phyloP scores from a whole-genome alignment of 257 asterid genomes.

The Craterostigma plantagineum region DNA sequence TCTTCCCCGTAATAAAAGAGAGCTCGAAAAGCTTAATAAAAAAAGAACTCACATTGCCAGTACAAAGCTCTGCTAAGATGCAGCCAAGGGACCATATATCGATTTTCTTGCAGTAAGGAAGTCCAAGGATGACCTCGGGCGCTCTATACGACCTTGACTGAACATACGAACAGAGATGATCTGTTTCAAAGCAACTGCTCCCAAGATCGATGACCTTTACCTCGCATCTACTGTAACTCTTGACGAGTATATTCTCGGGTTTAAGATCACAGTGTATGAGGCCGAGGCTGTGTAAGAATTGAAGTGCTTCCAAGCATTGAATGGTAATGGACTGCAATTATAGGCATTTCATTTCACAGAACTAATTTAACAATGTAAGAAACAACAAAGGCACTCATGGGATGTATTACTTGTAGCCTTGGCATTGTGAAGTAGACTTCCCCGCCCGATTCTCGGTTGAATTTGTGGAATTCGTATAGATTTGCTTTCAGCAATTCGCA shows the following conservation, averaged over 20 bases:
- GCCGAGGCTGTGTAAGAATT: conserved; percentile 49
- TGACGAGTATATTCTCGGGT: conserved; percentile 71
- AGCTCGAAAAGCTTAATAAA: neutral
- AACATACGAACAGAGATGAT: conserved; percentile 64
- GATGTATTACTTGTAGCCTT: conserved; percentile 49
- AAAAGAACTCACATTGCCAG: conserved; percentile 57
- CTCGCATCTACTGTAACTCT: conserved; percentile 77
- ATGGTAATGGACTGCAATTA: conserved; percentile 49
- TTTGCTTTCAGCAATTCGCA: conserved; percentile 72
- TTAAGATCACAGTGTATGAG: conserved; percentile 74
- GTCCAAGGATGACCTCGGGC: conserved; percentile 64
- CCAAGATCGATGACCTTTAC: conserved; percentile 77
- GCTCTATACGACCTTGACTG: conserved; percentile 75
- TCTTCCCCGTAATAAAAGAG: neutral
- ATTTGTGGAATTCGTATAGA: conserved; percentile 59
- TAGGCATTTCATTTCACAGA: conserved; percentile 9
- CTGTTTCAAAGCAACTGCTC: conserved; percentile 71
- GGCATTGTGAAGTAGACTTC: conserved; percentile 82
- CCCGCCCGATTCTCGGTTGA: conserved; percentile 71
- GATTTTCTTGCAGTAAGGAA: conserved; percentile 53
- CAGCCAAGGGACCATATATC: conserved; percentile 77
- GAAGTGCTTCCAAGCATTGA: conserved; percentile 68
- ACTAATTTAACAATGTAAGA: neutral
- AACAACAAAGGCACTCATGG: too few relatives aligned
- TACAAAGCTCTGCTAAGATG: conserved; percentile 76